These are phyloP conservation scores for Psidium friedrichsthalianum DNA, from an alignment of 345 rosid genomes.

Conservation along the genomic window DNA sequence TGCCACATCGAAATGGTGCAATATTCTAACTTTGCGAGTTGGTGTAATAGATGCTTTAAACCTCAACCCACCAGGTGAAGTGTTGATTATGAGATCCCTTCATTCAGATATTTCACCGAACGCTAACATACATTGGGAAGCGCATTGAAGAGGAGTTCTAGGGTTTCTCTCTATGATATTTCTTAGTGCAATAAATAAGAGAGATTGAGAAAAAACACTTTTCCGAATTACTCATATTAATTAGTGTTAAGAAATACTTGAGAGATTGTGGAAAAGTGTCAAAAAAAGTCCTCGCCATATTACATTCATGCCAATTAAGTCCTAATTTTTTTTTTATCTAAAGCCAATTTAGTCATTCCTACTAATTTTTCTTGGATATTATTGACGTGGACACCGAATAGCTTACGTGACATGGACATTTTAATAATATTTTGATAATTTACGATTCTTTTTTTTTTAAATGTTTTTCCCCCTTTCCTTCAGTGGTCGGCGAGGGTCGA, in stretches of 20 bases:
- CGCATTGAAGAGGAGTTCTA: neutral
- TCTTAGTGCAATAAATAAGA: neutral
- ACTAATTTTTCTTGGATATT: too few relatives aligned
- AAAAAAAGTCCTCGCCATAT: too few relatives aligned
- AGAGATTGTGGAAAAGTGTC: neutral
- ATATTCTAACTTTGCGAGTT: neutral
- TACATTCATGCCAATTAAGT: too few relatives aligned
- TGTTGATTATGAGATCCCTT: neutral
- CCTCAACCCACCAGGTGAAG: neutral
- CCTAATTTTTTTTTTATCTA: too few relatives aligned
- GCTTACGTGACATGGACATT: too few relatives aligned
- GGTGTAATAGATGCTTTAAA: neutral
- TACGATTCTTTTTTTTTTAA: too few relatives aligned
- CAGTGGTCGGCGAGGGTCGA: too few relatives aligned
- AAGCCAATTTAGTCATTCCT: too few relatives aligned
- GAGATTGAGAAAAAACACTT: neutral
- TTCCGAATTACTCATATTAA: neutral
- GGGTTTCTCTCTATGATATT: neutral
- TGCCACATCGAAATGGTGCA: neutral
- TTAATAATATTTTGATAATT: too few relatives aligned
- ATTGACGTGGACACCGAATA: too few relatives aligned
- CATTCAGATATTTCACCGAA: neutral
- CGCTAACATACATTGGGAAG: neutral
- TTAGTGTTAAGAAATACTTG: neutral
- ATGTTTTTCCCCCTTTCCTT: too few relatives aligned